A percentile compares a stretch with the other conserved stretches of the same genome.
Evolutionary conservation across 2,329 filamentous ascomycete species (phyloP).

Genomic region (Stagonosporopsis tanaceti): DNA sequence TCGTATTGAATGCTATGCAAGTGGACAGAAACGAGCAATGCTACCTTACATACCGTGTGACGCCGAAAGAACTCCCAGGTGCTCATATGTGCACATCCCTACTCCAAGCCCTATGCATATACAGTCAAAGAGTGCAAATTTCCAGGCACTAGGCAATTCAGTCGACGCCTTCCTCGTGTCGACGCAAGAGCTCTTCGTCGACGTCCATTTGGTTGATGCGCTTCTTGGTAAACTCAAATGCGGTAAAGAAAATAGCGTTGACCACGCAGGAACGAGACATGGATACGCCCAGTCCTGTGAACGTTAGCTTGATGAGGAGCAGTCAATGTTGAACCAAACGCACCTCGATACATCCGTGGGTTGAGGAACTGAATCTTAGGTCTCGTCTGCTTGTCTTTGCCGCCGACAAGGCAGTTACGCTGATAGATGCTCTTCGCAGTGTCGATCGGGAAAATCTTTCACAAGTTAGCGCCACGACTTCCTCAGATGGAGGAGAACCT

Average conservation of each 20-base stretch:
- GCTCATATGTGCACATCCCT: conserved; percentile 19
- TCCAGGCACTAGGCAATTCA: conserved; percentile 6
- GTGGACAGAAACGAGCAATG: conserved; percentile 13
- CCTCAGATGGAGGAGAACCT: conserved; percentile 44
- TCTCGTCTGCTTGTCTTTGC: conserved; percentile 61
- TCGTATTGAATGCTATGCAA: conserved; percentile 26
- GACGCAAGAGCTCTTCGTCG: conserved; percentile 47
- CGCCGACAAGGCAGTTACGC: conserved; percentile 76
- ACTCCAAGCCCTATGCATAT: conserved; percentile 38
- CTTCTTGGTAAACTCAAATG: conserved; percentile 82
- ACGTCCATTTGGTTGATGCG: conserved; percentile 55
- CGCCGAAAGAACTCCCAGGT: conserved; percentile 6
- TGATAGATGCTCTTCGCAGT: conserved; percentile 88
- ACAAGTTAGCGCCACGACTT: conserved; percentile 10
- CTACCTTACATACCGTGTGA: conserved; percentile 21
- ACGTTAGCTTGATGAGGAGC: conserved; percentile 7
- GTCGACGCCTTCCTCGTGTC: conserved; percentile 30
- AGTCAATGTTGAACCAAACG: conserved; percentile 10
- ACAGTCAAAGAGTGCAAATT: conserved; percentile 16
- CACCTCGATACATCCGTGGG: conserved; percentile 79
- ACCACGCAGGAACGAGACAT: conserved; percentile 83
- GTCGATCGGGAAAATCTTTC: conserved; percentile 69
- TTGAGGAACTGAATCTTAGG: conserved; percentile 82
- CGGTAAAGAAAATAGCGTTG: conserved; percentile 90
- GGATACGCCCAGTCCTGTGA: conserved; percentile 73